Conservation (phyloP, 805 yeast species). For the Lachancea thermotolerans region DNA sequence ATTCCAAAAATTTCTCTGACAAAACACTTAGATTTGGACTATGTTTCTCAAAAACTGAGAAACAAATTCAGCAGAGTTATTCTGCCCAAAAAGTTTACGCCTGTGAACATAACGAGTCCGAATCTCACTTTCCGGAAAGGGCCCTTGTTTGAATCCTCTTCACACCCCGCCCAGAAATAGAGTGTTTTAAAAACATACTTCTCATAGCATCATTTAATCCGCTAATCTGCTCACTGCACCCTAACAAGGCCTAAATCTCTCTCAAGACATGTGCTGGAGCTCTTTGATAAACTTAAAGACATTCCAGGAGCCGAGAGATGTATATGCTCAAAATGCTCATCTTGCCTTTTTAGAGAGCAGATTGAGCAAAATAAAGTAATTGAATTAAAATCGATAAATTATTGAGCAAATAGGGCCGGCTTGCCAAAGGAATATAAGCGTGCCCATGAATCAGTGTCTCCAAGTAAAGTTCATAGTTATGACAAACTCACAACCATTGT, state of each 20-base stretch:
- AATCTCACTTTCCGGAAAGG: slow-evolving; percentile 25
- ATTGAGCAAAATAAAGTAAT: slow-evolving; percentile 2
- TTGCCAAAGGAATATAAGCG: too few relatives aligned
- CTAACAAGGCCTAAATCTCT: too few relatives aligned
- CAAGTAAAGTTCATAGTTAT: too few relatives aligned
- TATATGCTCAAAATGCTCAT: background rate
- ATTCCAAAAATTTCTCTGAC: slow-evolving; percentile 87
- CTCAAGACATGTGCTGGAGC: too few relatives aligned
- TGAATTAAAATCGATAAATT: too few relatives aligned
- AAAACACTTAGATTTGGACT: slow-evolving; percentile 86
- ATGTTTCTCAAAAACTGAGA: slow-evolving; percentile 73
- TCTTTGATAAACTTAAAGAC: too few relatives aligned
- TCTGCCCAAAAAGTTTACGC: slow-evolving; percentile 85
- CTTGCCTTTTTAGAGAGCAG: background rate
- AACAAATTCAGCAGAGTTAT: slow-evolving; percentile 80
- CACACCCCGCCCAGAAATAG: background rate
- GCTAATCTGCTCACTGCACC: too few relatives aligned
- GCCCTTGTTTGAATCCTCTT: background rate
- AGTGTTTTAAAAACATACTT: background rate
- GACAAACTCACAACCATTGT: too few relatives aligned
- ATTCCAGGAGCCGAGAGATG: background rate
- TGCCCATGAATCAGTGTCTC: too few relatives aligned
- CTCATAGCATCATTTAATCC: too few relatives aligned
- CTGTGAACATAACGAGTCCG: slow-evolving; percentile 80
- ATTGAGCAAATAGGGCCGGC: too few relatives aligned